A percentile compares a stretch with the other conserved stretches of the same genome.
phyloP scores from a whole-genome alignment of 2,329 filamentous ascomycete genomes.

The Diaporthe ampelina region DNA sequence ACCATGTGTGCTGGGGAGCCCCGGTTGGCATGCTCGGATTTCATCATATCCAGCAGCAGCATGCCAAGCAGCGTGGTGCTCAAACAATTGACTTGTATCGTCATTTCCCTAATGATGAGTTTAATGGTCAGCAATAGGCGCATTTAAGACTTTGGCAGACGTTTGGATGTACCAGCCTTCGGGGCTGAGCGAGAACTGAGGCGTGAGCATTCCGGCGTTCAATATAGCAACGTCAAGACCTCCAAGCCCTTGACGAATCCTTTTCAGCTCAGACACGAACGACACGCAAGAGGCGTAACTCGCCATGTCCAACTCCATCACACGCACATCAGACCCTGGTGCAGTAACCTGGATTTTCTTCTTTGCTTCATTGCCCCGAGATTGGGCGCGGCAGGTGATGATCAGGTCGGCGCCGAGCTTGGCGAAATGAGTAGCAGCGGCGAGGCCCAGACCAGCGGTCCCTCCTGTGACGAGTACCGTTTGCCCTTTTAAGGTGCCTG shows the following conservation, averaged over 20 bases:
- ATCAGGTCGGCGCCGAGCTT: background rate
- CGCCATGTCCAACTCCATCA: background rate
- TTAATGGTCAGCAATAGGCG: no score
- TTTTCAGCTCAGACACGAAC: background rate
- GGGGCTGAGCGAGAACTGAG: background rate
- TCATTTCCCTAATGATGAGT: background rate
- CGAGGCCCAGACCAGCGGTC: background rate
- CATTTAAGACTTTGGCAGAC: no score
- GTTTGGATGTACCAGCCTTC: background rate
- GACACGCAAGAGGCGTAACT: background rate
- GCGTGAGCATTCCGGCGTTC: background rate
- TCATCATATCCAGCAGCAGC: constrained; percentile 1
- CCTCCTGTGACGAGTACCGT: background rate
- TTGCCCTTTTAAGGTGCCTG: background rate
- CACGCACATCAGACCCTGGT: background rate
- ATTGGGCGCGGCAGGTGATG: background rate
- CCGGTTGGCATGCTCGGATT: background rate
- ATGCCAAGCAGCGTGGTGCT: background rate
- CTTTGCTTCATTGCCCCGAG: background rate
- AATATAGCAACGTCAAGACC: background rate
- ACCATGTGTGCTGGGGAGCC: background rate
- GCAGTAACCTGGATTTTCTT: background rate
- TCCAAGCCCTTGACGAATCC: background rate
- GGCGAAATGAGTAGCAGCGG: background rate
- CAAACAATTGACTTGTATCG: background rate